A percentile compares a stretch with the other conserved stretches of the same genome.
Conservation (phyloP, 306 rosid genomes). For the Pueraria montana region DNA sequence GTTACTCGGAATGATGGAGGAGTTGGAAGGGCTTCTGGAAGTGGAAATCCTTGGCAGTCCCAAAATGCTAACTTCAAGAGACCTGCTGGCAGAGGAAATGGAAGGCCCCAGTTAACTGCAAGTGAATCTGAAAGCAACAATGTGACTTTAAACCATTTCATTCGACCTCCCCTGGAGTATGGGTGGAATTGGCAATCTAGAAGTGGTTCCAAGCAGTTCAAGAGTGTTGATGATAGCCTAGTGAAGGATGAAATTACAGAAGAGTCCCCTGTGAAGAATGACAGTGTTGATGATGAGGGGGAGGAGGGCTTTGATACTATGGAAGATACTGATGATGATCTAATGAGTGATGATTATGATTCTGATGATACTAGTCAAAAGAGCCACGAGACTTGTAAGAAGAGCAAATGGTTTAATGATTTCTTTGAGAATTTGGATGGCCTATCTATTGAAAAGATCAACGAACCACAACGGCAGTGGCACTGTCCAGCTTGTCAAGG, state of each 20-base stretch:
- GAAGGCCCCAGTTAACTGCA: constrained; percentile 46
- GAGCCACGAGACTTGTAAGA: constrained; percentile 69
- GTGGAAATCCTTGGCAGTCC: constrained; percentile 43
- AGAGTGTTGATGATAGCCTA: constrained; percentile 42
- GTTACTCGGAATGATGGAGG: constrained; percentile 42
- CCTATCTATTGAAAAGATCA: constrained; percentile 59
- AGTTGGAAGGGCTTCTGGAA: constrained; percentile 52
- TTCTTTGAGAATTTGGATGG: constrained; percentile 66
- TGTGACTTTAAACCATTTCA: constrained; percentile 47
- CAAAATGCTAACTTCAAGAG: constrained; percentile 52
- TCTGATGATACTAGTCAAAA: constrained; percentile 72
- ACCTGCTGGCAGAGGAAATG: constrained; percentile 60
- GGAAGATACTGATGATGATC: constrained; percentile 72
- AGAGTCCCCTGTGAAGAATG: constrained; percentile 45
- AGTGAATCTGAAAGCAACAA: constrained; percentile 45
- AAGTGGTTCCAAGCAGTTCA: constrained; percentile 49
- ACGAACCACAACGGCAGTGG: constrained; percentile 53
- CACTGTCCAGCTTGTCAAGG: too few relatives aligned
- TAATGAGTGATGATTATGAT: constrained; percentile 69
- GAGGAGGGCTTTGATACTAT: constrained; percentile 52
- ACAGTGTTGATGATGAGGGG: constrained; percentile 38
- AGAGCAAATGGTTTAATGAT: constrained; percentile 62
- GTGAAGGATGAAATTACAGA: constrained; percentile 34
- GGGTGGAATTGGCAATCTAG: constrained; percentile 85
- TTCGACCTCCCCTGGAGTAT: constrained; percentile 70